Evolutionary conservation across 2,329 filamentous ascomycete species (phyloP).

Genomic region (Penicillium griseofulvum): DNA sequence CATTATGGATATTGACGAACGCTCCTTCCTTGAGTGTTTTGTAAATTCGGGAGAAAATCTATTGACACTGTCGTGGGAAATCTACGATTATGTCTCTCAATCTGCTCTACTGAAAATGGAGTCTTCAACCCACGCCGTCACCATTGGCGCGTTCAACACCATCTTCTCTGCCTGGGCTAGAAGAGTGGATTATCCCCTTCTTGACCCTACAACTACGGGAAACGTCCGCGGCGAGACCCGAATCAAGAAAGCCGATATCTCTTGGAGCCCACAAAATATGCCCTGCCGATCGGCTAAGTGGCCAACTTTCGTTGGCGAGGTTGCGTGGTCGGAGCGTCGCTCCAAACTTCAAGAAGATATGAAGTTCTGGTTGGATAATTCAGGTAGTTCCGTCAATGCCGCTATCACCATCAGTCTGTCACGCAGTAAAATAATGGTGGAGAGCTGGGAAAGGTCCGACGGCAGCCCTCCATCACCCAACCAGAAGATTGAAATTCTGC

Average conservation of each 20-base stretch:
- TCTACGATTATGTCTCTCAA: conserved; percentile 4
- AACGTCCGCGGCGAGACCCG: neutral
- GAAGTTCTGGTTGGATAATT: conserved; percentile 6
- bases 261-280: conserved; percentile 1
- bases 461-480: neutral
- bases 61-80: conserved; percentile 3
- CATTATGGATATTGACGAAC: conserved; percentile 9
- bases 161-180: conserved; percentile 5
- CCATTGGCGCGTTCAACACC: neutral
- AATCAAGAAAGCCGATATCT: conserved; percentile 1
- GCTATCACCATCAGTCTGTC: neutral
- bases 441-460: neutral
- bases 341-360: conserved; percentile 2
- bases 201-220: neutral
- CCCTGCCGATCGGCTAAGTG: conserved; percentile 6
- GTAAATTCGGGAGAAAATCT: conserved; percentile 2
- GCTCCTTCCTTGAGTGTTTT: conserved; percentile 10
- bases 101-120: neutral
- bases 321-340: conserved; percentile 1
- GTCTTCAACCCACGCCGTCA: neutral
- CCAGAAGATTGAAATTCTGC: conserved; percentile 5
- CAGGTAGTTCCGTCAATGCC: conserved; percentile 3
- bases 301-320: conserved; percentile 11
- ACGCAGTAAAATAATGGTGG: neutral
- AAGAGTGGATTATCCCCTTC: neutral